Evolutionary conservation across 1,284 basidiomycete genomes (phyloP).

Genomic region (Fomitopsis palustris): DNA sequence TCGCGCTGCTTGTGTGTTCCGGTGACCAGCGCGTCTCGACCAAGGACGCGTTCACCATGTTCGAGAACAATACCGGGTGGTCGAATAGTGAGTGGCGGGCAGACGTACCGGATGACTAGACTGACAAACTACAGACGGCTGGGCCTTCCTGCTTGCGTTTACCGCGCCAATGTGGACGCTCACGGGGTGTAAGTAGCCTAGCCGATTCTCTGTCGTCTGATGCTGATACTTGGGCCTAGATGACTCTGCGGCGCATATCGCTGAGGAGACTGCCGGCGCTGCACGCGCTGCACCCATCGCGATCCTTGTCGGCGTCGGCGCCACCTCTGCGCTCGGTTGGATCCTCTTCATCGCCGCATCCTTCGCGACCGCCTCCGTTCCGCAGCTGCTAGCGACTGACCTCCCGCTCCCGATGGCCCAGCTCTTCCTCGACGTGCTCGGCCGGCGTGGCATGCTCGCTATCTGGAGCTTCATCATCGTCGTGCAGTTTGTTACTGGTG

Average conservation of each 20-base stretch:
- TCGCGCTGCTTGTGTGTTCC: conserved; percentile 55
- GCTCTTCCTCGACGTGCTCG: conserved; percentile 60
- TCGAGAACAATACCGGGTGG: conserved; percentile 76
- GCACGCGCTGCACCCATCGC: conserved; percentile 71
- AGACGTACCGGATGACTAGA: not conserved
- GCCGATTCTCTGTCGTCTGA: not conserved
- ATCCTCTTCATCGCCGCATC: conserved; percentile 59
- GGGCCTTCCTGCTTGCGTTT: conserved; percentile 73
- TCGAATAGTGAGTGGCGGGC: conserved; percentile 37
- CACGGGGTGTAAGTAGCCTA: conserved; percentile 58
- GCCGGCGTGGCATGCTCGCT: conserved; percentile 65
- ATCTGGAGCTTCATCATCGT: conserved; percentile 71
- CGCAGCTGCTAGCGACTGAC: conserved; percentile 43
- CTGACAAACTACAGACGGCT: conserved; percentile 45
- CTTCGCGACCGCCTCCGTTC: conserved; percentile 57
- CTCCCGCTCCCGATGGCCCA: conserved; percentile 72
- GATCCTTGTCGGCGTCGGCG: conserved; percentile 64
- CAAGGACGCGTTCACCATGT: conserved; percentile 63
- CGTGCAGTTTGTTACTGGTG: conserved; percentile 69
- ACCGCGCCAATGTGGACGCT: conserved; percentile 79
- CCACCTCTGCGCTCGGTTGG: conserved; percentile 62
- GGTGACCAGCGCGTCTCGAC: conserved; percentile 59
- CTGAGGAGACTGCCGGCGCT: conserved; percentile 70
- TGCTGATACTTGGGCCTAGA: conserved; percentile 36
- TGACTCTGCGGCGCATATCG: conserved; percentile 76